phyloP scores from a whole-genome alignment of 176 grass and related monocot species.

The Saccharum officinarum region DNA sequence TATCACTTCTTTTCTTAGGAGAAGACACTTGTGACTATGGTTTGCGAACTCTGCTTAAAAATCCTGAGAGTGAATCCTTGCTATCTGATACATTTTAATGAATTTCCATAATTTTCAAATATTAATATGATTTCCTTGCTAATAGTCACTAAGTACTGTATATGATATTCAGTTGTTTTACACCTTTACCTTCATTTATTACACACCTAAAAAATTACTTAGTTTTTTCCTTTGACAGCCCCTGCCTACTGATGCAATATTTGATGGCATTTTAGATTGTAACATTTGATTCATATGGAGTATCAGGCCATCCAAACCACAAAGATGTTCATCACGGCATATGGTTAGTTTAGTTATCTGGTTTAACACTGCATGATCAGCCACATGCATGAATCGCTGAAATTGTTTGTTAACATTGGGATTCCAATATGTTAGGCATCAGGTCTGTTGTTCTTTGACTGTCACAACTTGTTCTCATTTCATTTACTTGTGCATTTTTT shows the following conservation, averaged over 20 bases:
- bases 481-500: neutral
- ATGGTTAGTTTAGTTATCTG: conserved; percentile 42
- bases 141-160: neutral
- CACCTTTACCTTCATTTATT: neutral
- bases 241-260: neutral
- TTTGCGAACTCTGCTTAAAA: neutral
- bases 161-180: neutral
- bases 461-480: neutral
- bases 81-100: neutral
- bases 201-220: neutral
- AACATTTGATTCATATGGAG: conserved; percentile 83
- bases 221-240: neutral
- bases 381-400: neutral
- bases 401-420: neutral
- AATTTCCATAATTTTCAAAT: conserved; percentile 1
- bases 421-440: neutral
- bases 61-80: neutral
- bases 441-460: neutral
- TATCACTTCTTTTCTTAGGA: neutral
- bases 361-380: conserved; percentile 3
- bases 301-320: conserved; percentile 91
- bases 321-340: conserved; percentile 76
- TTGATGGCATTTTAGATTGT: conserved; percentile 53
- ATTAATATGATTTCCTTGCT: neutral
- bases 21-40: neutral